These are phyloP conservation scores for Juglanconis sp. DNA, from an alignment of 2,329 filamentous ascomycete species.

Conservation along the genomic window DNA sequence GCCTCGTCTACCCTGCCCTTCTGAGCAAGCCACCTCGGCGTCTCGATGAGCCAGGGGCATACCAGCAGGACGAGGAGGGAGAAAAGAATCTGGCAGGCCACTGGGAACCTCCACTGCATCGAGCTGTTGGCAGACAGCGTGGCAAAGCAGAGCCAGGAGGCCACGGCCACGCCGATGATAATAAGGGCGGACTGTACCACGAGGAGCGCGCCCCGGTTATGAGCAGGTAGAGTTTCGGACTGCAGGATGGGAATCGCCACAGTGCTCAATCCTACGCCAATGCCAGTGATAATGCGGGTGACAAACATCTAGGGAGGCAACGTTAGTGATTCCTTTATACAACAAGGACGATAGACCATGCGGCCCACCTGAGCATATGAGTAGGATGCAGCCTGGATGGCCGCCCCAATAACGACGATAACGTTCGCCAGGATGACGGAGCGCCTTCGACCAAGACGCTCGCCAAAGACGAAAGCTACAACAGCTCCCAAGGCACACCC, in stretches of 20 bases:
- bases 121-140: slow-evolving; percentile 42
- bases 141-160: too few species aligned
- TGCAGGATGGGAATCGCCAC: too few species aligned
- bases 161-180: slow-evolving; percentile 31
- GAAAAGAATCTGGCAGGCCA: slow-evolving; percentile 57
- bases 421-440: background rate
- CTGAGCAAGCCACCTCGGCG: slow-evolving; percentile 43
- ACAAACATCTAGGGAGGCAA: too few species aligned
- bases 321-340: too few species aligned
- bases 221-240: slow-evolving; percentile 39
- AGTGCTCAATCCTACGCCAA: background rate
- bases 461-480: background rate
- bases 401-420: background rate
- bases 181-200: slow-evolving; percentile 61
- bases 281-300: too few species aligned
- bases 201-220: slow-evolving; percentile 57
- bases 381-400: background rate
- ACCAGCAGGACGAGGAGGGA: slow-evolving; percentile 54
- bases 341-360: too few species aligned
- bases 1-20: slow-evolving; percentile 42
- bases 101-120: slow-evolving; percentile 58
- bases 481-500: background rate
- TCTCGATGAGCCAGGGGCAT: slow-evolving; percentile 47
- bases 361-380: background rate
- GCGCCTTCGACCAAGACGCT: background rate